A percentile compares a stretch with the other conserved stretches of the same genome.
Conservation (phyloP, 2,329 filamentous ascomycete species). For the Hyphodiscus sp. region DNA sequence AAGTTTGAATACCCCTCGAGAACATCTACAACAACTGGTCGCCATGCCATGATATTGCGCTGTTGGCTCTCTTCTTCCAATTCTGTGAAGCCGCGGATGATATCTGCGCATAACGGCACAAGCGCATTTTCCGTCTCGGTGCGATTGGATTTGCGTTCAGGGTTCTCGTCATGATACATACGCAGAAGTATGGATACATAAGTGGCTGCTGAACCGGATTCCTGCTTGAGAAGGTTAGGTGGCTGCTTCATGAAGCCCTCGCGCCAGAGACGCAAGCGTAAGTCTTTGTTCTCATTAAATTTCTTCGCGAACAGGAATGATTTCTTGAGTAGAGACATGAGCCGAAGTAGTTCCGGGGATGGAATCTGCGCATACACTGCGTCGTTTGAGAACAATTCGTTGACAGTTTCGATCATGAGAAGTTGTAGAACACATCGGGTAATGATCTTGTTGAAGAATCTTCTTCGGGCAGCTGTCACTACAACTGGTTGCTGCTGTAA, state of each 20-base stretch:
- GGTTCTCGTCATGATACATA: conserved; percentile 89
- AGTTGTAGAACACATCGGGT: conserved; percentile 96
- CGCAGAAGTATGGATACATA: conserved; percentile 94
- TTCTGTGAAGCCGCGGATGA: conserved; percentile 75
- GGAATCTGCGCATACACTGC: conserved; percentile 91
- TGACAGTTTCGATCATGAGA: conserved; percentile 98
- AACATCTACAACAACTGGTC: conserved; percentile 94
- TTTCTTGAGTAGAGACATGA: conserved; percentile 94
- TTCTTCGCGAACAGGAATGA: conserved; percentile 93
- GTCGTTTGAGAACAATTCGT: conserved; percentile 97
- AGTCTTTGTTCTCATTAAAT: conserved; percentile 96
- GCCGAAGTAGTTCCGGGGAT: conserved; percentile 75
- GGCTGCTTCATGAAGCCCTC: conserved; percentile 99
- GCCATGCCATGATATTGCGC: conserved; percentile 93
- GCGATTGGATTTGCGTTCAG: conserved; percentile 73
- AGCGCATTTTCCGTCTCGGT: conserved; percentile 84
- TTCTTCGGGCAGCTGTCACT: conserved; percentile 84
- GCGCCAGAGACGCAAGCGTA: conserved; percentile 88
- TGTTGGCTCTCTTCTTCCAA: conserved; percentile 96
- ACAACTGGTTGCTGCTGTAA: conserved; percentile 84
- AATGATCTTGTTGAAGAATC: conserved; percentile 99
- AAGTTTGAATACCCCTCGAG: conserved; percentile 88
- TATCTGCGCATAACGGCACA: conserved; percentile 91
- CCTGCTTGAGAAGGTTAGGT: conserved; percentile 94
- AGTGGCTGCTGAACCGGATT: conserved; percentile 84